phyloP scores from a whole-genome alignment of 1,284 basidiomycete species.

The Puccinia sorghi region DNA sequence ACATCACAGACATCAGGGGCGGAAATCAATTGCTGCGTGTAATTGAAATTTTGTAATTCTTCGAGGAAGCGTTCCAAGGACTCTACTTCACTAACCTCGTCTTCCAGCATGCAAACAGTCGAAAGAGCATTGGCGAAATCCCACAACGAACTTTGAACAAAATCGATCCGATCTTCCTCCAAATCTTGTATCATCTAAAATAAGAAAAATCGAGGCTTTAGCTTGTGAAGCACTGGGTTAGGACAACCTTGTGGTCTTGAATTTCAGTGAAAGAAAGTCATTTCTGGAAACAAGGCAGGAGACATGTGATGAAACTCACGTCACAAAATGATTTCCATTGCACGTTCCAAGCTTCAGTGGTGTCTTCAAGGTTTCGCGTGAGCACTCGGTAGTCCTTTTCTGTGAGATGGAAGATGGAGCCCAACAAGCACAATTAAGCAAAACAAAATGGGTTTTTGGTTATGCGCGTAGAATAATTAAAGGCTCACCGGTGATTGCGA shows the following conservation, averaged over 20 bases:
- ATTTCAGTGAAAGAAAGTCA: too few species aligned
- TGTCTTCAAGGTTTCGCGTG: conserved; percentile 30
- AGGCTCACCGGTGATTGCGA: conserved; percentile 72
- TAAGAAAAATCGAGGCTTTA: too few species aligned
- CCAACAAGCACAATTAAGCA: conserved; percentile 60
- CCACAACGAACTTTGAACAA: conserved; percentile 94
- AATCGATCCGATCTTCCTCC: conserved; percentile 89
- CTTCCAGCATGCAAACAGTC: conserved; percentile 90
- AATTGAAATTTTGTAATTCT: too few species aligned
- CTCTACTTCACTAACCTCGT: too few species aligned
- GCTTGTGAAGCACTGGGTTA: too few species aligned
- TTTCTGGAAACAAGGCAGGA: too few species aligned
- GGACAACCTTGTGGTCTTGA: too few species aligned
- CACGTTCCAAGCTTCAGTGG: conserved; percentile 27
- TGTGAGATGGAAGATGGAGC: conserved; percentile 56
- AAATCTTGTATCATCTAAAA: conserved; percentile 81
- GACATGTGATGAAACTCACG: conserved; percentile 57
- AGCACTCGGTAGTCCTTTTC: conserved; percentile 41
- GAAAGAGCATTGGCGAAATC: conserved; percentile 92
- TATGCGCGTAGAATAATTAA: too few species aligned
- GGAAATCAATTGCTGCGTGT: too few species aligned
- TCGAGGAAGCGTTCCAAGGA: too few species aligned
- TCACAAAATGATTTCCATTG: conserved; percentile 49
- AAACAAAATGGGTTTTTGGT: not conserved
- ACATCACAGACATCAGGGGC: too few species aligned